Base-by-base conservation (phyloP, 2,329 filamentous ascomycete species). In the Ceratocystis huliohia region DNA sequence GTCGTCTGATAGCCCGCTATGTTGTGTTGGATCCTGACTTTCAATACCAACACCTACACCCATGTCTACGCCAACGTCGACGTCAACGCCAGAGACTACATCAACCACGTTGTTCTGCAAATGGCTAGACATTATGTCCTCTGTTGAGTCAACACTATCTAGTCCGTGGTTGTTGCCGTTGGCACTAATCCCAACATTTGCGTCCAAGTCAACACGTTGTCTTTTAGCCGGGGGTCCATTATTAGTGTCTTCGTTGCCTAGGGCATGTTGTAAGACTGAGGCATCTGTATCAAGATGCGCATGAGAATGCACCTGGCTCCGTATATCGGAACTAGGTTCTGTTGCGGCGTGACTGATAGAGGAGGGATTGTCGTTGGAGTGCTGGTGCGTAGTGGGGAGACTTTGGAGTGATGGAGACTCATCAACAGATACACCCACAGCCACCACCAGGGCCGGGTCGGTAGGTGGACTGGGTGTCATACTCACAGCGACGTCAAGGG, bases 381-480 rank as follows among this genome's bases (percentile, higher is more conserved):
- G 56, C 56, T 59, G 56, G 17, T 59, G 56, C 2, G 56, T 37
- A n/a, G 1, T 59, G 17, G 56, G 17, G 5, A 59, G 30, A 6
- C 28, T 59, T 8, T 59, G 56, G 4, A 59, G 56, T 59, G 28
- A 37, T 37, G 56, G 56, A 22, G 56, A 37, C 17, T 59, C 56
- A 37, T 59, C 28, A 7, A 59, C 56, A 10, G 56, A 59, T 30
- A 48, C 62, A 13, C 45, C 22, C 6, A 50, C 63, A 20, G 63
- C 48, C 10, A 64, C 63, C 5, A 33, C 30, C 22, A 64, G 33
- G 6, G 63, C 63, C 5, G 63, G 63, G 50, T 64, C 63, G 15
- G 63, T 64, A 20, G 63, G 63, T 8, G 63, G 63, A 37, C 56
- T 59, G 22, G 63, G 45, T 10, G 48, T 17, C 8, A 64, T 15